Evolutionary conservation across 352 stramenopile species (phyloP), one percentile per base, ranked within the genome.

Genomic region (Aphanomyces stellatus): DNA sequence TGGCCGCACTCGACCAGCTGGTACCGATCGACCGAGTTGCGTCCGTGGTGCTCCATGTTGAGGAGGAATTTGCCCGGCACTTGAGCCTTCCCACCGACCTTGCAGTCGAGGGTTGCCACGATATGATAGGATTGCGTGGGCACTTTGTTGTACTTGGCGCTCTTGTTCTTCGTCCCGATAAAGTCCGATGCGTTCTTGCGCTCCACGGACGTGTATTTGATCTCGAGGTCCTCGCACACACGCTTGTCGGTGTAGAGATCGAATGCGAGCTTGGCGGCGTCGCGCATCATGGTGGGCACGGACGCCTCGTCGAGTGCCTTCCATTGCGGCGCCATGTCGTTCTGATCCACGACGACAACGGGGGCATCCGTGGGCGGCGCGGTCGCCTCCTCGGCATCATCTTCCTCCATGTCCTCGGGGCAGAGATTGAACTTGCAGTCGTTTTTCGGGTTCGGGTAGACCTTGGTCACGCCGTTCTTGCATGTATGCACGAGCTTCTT

Each of bases 101-200:
- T 63, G 55, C 55, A 63, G 10, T 22, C 17, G 1, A 63, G n/a
- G 35, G 6, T 63, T 7, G 55, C 55, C 6, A 63, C 55, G 41
- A 63, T 24, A 49, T 63, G 55, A 28, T 63, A 63, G 19, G 55
- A 63, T 35, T 63, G 35, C 22, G 55, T 63, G 19, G 55, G 25
- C 17, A 63, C 22, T 24, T 63, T 63, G 34, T 63, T 63, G 41
- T 53, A 63, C 55, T 63, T 63, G 55, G 55, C 56, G 19, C 33
- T 35, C 55, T 63, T 63, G n/a, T 63, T 63, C 41, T 63, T 63
- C 19, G 55, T 63, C 22, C 55, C 55, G 30, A 63, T 63, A 30
- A 63, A 63, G 28, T 63, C 55, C 1, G 55, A 63, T 5, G 55
- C 55, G 41, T 63, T 63, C 31, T 63, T 63, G 35, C 24, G 27